Evolutionary conservation across 1,284 basidiomycete species (phyloP).

Genomic region (Amylostereum chailletii): DNA sequence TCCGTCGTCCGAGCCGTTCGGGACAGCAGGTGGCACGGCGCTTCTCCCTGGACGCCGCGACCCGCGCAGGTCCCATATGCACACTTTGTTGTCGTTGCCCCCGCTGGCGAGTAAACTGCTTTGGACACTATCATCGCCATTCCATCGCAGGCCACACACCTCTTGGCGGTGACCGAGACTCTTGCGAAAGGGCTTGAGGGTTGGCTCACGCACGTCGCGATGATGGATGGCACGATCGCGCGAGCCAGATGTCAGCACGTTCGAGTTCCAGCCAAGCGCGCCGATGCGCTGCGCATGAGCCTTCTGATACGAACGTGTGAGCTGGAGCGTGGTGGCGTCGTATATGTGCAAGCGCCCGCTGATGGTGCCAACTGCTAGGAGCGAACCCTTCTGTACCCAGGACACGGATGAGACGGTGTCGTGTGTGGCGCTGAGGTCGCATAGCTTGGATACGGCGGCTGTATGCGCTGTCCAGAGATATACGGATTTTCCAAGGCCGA

Average conservation of each 20-base stretch:
- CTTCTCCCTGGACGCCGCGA: conserved; percentile 34
- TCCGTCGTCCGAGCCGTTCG: conserved; percentile 12
- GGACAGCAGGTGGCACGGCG: conserved; percentile 15
- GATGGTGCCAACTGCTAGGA: conserved; percentile 88
- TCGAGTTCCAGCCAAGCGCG: conserved; percentile 88
- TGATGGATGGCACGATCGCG: conserved; percentile 89
- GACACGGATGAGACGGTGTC: conserved; percentile 81
- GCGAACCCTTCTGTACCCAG: conserved; percentile 90
- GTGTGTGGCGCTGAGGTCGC: conserved; percentile 57
- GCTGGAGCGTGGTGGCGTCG: conserved; percentile 76
- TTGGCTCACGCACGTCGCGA: conserved; percentile 78
- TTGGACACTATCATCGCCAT: conserved; percentile 41
- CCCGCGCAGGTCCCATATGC: conserved; percentile 85
- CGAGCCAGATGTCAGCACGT: conserved; percentile 86
- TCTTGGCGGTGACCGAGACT: conserved; percentile 88
- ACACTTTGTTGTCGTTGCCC: conserved; percentile 98
- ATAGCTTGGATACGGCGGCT: conserved; percentile 85
- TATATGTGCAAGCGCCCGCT: conserved; percentile 88
- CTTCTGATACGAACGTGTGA: conserved; percentile 79
- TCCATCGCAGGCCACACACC: conserved; percentile 96
- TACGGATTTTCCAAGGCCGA: conserved; percentile 87
- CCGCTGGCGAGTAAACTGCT: conserved; percentile 70
- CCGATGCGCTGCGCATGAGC: conserved; percentile 90
- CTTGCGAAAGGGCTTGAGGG: conserved; percentile 65
- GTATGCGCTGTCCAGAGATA: conserved; percentile 97